These are phyloP conservation scores for Penicillium sp. DNA, from an alignment of 2,329 filamentous ascomycete genomes.

Conservation along the genomic window DNA sequence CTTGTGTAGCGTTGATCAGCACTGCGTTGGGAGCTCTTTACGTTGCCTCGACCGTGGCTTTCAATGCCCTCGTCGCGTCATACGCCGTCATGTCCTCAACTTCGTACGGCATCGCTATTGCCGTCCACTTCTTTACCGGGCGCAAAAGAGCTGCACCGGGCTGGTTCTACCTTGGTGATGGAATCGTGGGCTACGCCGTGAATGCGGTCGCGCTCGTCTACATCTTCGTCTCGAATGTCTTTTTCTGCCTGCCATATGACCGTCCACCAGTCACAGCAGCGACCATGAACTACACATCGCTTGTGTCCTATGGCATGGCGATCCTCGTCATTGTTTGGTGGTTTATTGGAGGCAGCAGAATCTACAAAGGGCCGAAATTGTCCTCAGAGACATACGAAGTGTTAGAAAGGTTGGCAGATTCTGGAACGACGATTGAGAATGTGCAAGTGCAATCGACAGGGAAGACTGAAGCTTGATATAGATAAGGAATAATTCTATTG, in stretches of 20 bases:
- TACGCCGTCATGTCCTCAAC: constrained; percentile 8
- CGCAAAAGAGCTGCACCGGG: constrained; percentile 6
- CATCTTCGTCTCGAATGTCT: constrained; percentile 6
- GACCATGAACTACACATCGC: constrained; percentile 7
- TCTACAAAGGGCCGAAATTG: constrained; percentile 5
- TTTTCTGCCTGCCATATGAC: constrained; percentile 7
- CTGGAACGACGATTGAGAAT: background rate
- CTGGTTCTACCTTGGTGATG: constrained; percentile 8
- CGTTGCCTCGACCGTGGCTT: constrained; percentile 4
- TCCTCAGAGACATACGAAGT: constrained; percentile 2
- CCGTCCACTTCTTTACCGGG: constrained; percentile 6
- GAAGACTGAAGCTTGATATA: background rate
- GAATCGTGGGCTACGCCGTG: constrained; percentile 3
- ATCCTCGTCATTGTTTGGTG: constrained; percentile 7
- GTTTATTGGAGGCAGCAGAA: constrained; percentile 4
- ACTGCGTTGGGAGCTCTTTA: constrained; percentile 7
- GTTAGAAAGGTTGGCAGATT: constrained; percentile 1
- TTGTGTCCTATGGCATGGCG: constrained; percentile 9
- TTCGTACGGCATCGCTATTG: constrained; percentile 6
- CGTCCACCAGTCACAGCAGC: constrained; percentile 1
- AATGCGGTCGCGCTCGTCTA: constrained; percentile 5
- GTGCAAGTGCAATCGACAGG: background rate
- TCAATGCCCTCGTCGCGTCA: constrained; percentile 7
- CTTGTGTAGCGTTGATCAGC: background rate
- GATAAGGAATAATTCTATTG: background rate